Conservation (phyloP, 441 rosid genomes). For the Sinapis alba region DNA sequence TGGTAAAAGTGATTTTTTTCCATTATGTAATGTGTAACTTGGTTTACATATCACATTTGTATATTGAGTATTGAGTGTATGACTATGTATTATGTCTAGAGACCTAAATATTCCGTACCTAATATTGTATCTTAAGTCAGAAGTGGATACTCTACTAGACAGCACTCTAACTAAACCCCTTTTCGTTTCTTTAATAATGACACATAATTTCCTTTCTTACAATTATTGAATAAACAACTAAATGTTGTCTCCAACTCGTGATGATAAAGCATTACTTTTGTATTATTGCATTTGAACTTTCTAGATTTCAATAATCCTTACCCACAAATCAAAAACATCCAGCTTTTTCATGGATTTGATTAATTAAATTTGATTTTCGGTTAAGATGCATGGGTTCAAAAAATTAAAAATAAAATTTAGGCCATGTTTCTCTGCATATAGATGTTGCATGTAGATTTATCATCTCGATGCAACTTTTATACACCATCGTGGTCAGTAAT, state of each 20-base stretch:
- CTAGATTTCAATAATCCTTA: neutral
- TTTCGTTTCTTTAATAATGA: neutral
- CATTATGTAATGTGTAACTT: neutral
- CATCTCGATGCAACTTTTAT: neutral
- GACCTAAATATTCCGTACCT: neutral
- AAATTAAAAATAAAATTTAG: neutral
- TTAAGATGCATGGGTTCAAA: neutral
- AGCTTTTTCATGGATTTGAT: neutral
- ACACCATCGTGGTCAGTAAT: neutral
- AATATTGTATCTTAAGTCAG: neutral
- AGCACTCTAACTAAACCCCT: neutral
- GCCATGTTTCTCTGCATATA: neutral
- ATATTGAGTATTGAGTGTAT: too few relatives aligned
- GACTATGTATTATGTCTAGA: neutral
- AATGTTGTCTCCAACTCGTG: conserved; percentile 11
- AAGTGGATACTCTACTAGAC: neutral
- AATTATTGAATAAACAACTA: conserved; percentile 4
- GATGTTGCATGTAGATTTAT: neutral
- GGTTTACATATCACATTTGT: neutral
- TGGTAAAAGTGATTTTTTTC: too few relatives aligned
- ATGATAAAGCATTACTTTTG: conserved; percentile 29
- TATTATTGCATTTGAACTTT: conserved; percentile 11
- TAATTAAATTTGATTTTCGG: neutral
- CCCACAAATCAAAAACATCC: neutral
- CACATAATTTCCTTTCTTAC: conserved; percentile 3